phyloP scores from a whole-genome alignment of 306 rosid species.

The Astragalus glycyphyllos region DNA sequence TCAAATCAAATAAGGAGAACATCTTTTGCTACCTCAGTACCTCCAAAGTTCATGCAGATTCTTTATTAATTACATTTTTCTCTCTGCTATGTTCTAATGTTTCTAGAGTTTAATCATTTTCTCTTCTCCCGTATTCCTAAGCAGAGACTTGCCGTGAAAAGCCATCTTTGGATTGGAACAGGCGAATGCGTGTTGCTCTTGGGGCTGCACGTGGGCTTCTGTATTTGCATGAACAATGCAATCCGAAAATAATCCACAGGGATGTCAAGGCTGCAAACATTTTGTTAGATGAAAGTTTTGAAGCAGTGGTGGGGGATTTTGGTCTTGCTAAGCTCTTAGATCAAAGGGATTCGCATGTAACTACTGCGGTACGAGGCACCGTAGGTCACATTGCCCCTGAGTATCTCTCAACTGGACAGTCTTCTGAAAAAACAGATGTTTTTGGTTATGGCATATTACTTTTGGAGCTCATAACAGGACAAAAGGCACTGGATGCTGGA shows the following conservation, averaged over 20 bases:
- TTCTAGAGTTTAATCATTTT: constrained; percentile 13
- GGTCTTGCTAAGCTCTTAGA: constrained; percentile 97
- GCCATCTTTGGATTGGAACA: constrained; percentile 90
- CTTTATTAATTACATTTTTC: constrained; percentile 5
- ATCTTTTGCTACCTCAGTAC: constrained; percentile 8
- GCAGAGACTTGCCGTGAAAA: constrained; percentile 74
- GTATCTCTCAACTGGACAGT: constrained; percentile 94
- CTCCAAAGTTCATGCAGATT: constrained; percentile 6
- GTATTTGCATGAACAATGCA: constrained; percentile 93
- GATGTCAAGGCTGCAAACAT: constrained; percentile 99
- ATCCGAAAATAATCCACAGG: constrained; percentile 92
- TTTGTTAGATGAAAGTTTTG: constrained; percentile 86
- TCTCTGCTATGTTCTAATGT: neutral
- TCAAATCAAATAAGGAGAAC: constrained; percentile 8
- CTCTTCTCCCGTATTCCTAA: constrained; percentile 22
- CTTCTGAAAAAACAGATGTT: constrained; percentile 93
- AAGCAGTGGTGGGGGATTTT: constrained; percentile 97
- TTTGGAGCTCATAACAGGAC: constrained; percentile 92
- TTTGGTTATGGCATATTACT: constrained; percentile 94
- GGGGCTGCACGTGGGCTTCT: constrained; percentile 95
- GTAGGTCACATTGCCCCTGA: constrained; percentile 97
- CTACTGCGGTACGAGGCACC: constrained; percentile 96
- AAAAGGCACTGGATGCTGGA: constrained; percentile 87
- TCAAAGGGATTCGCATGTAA: constrained; percentile 94
- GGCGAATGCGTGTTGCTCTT: constrained; percentile 70